Base-by-base conservation (phyloP, 2,329 filamentous ascomycete genomes). In the Claviceps citrina region DNA sequence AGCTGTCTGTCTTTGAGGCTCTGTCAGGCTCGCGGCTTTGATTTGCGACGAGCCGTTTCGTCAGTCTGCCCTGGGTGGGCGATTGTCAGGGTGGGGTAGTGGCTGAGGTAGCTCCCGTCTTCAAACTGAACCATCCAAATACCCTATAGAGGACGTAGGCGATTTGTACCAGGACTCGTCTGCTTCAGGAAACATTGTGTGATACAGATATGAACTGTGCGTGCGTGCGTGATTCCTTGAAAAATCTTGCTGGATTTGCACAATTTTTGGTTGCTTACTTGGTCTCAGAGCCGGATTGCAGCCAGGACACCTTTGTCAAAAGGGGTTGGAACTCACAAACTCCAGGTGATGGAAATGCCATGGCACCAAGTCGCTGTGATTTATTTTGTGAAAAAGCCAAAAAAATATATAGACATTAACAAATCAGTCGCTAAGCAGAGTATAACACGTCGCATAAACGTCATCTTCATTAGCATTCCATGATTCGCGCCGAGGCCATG, bases 41-140 rank as follows among this genome's bases (percentile, higher is more conserved):
- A 42, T 53, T 49, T 50, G 51, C 49, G 46, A 46, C 44, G n/a
- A 37, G 46, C 48, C 51, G 52, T 52, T 55, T 56, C 50, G 48
- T 51, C 49, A 53, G 52, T 53, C 45, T 51, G 51, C 51, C 46
- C 51, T 44, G 38, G 52, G 52, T 57, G 54, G 52, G 44, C 40
- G 47, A 36, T 37, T 47, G 46, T 50, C 31, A 40, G 42, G 42
- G 49, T 52, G 54, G 56, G 57, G 50, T 30, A 12, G 19, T 24
- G 20, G 22, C 20, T 26, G 7, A 31, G 16, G 9, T 30, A 19
- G 37, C 30, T 25, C 12, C n/a, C n/a, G n/a, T n/a, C n/a, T n/a
- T n/a, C n/a, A n/a, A n/a, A 5, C 13, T 10, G 7, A 7, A 16
- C 33, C 13, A 9, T 37, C n/a, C 15, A 12, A 8, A 16, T 39